Percentiles rank a stretch among this genome's conserved stretches.
These are phyloP conservation scores for Coemansia sp. DNA, from an alignment of 192 early-diverging fungal genomes.

Conservation along the genomic window DNA sequence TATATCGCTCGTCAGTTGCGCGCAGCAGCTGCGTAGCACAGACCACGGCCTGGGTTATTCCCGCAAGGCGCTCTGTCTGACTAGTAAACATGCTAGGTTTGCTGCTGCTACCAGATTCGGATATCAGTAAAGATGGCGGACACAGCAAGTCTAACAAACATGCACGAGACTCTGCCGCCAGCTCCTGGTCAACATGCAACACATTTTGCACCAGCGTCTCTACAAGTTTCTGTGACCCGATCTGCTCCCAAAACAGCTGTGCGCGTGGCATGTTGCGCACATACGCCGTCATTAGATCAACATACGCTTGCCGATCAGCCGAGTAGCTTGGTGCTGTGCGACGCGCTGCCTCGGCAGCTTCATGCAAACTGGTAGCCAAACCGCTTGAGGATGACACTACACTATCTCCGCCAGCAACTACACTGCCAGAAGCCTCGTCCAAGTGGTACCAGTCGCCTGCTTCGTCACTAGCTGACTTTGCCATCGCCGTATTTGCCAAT, in stretches of 20 bases:
- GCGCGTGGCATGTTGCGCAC: slow-evolving; percentile 32
- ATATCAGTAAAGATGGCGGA: slow-evolving; percentile 19
- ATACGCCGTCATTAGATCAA: slow-evolving; percentile 40
- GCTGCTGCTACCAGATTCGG: background rate
- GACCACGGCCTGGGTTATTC: slow-evolving; percentile 23
- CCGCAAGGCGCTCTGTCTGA: slow-evolving; percentile 19
- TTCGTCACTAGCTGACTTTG: slow-evolving; percentile 12
- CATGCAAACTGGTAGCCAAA: background rate
- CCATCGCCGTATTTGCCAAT: background rate
- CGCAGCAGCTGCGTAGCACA: slow-evolving; percentile 43
- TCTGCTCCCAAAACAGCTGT: slow-evolving; percentile 52
- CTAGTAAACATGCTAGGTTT: slow-evolving; percentile 17
- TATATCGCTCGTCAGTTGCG: slow-evolving; percentile 41
- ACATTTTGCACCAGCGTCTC: slow-evolving; percentile 81
- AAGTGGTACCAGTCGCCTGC: slow-evolving; percentile 15
- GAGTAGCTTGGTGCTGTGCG: slow-evolving; percentile 28
- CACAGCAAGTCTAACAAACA: slow-evolving; percentile 37
- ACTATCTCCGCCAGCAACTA: background rate
- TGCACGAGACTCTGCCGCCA: slow-evolving; percentile 60
- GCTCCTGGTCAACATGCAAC: slow-evolving; percentile 79
- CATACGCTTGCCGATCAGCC: slow-evolving; percentile 40
- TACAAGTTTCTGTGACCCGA: slow-evolving; percentile 61
- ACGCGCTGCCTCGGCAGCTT: slow-evolving; percentile 22
- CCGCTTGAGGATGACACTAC: background rate
- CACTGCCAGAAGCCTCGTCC: slow-evolving; percentile 12